Evolutionary conservation across 1,284 basidiomycete species (phyloP), one percentile per base, ranked within the genome.

Genomic region (Boletus hoseneyae): DNA sequence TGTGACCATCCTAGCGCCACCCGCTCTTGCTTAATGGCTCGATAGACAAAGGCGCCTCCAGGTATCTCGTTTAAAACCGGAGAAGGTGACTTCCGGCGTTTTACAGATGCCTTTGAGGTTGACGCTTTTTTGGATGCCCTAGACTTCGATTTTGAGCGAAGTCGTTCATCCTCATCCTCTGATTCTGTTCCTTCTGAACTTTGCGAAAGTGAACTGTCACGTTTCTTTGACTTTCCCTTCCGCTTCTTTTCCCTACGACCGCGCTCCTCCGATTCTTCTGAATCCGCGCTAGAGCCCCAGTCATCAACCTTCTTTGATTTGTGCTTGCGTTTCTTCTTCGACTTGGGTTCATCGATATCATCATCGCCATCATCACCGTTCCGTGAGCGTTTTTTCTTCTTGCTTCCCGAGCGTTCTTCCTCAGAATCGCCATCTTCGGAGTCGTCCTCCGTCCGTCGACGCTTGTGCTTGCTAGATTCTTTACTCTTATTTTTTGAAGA

Each of bases 1-100:
- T 81, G 75, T 29, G 73, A 76, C 67, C 73, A 75, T 5, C 76
- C 76, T 0, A 77, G 58, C 0, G 64, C 65, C 39, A 72, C 63
- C n/a, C 61, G 58, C 44, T 74, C 70, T 35, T 74, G 72, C 9
- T 68, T 70, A 8, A 74, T 67, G 2, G 78, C 78, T 19, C 78
- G 70, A 53, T 80, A 81, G 15, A 78, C 71, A 27, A 65, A 70
- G 3, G 59, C 61, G 3, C 58, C 60, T 29, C 57, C 60, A 6
- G 50, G 13, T 33, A 55, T 54, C 43, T 67, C 66, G 21, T 55
- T 42, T 25, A 48, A 36, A 21, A 42, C 54, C 0, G 55, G 58
- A 10, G 57, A 55, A 25, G 53, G 49, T 4, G 61, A 62, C 30
- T 51, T 62, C 33, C 34, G 60, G 25, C 34, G 61, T 35, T 63